Evolutionary conservation across 1,284 basidiomycete species (phyloP).

Genomic region (Schizophyllum amplum): DNA sequence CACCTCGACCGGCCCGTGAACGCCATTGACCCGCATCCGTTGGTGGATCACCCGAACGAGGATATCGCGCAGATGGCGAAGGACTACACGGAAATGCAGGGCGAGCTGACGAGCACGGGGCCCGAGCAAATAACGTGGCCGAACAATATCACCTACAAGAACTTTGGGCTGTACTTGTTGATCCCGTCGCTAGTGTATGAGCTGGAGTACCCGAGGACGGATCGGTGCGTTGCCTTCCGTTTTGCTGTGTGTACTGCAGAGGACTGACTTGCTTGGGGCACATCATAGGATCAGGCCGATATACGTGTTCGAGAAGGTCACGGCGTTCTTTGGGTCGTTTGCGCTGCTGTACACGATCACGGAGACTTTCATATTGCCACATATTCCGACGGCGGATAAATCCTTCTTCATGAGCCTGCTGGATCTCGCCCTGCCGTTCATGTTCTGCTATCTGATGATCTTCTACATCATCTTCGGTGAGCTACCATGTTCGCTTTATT

Average conservation of each 20-base stretch:
- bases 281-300: constrained; percentile 60
- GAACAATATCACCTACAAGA: constrained; percentile 74
- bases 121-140: constrained; percentile 71
- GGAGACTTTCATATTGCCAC: constrained; percentile 88
- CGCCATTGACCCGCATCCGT: constrained; percentile 37
- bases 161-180: constrained; percentile 85
- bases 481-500: constrained; percentile 18
- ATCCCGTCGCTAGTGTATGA: constrained; percentile 95
- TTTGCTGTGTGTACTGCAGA: neutral
- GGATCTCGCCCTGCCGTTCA: constrained; percentile 90
- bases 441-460: constrained; percentile 73
- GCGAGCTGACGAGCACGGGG: constrained; percentile 71
- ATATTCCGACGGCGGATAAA: constrained; percentile 64
- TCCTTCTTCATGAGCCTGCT: constrained; percentile 73
- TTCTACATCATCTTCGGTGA: constrained; percentile 81
- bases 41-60: constrained; percentile 69
- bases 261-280: no score
- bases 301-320: constrained; percentile 92
- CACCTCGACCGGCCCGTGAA: no score
- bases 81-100: constrained; percentile 72
- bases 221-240: constrained; percentile 62
- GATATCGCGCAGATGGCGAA: constrained; percentile 65
- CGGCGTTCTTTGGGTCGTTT: constrained; percentile 95
- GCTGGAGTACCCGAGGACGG: constrained; percentile 90
- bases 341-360: constrained; percentile 87